Base-by-base conservation (phyloP, 305 asterid species). In the Striga hermonthica region DNA sequence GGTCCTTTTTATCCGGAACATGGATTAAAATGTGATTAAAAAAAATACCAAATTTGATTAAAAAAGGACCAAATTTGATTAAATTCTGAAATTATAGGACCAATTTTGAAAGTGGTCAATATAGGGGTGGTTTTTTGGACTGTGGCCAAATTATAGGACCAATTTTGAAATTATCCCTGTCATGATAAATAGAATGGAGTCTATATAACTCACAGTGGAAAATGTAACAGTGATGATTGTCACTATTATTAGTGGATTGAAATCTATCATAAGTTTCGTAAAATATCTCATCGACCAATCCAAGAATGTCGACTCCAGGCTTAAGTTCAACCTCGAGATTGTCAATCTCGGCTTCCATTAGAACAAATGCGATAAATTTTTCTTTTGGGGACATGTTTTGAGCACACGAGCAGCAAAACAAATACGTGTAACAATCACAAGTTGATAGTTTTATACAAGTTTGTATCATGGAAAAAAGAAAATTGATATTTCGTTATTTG, bases 331-430 rank as follows among this genome's bases (percentile, higher is more conserved):
- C 76, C 83, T 90, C 85, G 0, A 96, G 97, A 71, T 88, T 71
- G 70, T 90, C 95, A 10, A 94, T 90, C 78, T 92, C 95, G 4
- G 97, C 97, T 62, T 87, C 96, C 69, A 95, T 79, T 9, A 82
- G 71, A 53, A 92, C 97, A 59, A 92, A 92, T 5, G 97, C 95
- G 64, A 90, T 84, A 28, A 74, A 92, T 70, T 92, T 90, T 34
- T 95, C 97, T 65, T 87, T 86, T 22, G 97, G 94, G 31, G 97
- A 96, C 50, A 92, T 94, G 34, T 90, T 87, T 79, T 92, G 98
- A 64, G 88, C 79, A 55, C 90, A 90, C 6, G 97, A 92, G 80
- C 97, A 92, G 78, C 98, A 92, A 81, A 92, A 92, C 57, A 92
- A 79, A 70, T 92, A 92, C 96, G 96, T 92, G 79, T 55, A 59